Evolutionary conservation across 345 rosid genomes (phyloP), one percentile per base, ranked within the genome.

Genomic region (Salix purpurea): DNA sequence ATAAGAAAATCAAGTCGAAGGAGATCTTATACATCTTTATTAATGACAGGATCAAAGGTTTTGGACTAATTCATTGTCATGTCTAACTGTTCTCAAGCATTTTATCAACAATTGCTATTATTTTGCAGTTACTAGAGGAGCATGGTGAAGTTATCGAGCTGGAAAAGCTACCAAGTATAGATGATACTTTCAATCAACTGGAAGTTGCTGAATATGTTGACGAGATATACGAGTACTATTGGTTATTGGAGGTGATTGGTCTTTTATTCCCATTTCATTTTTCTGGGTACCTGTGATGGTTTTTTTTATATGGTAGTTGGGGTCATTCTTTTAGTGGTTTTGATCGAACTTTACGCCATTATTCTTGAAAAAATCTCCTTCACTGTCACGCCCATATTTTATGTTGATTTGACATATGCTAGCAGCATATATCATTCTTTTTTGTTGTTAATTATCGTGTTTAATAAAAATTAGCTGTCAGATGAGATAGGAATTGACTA

Each of bases 141-240:
- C 77, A 83, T 79, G 83, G 89, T 72, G 89, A 90, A 65, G 81
- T 72, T 73, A 62, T 71, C 18, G 71, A 75, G 72, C 77, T 74
- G 73, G 90, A 85, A 80, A 84, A 85, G 69, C 85, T 90, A 79
- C 94, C 93, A 30, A 84, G 77, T 60, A 93, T 96, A 77, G 94
- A 96, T 83, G 90, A 93, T 86, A 79, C 81, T 67, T 81, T 86
- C 79, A 93, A 92, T 86, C 91, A 88, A 54, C 82, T 96, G 74
- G 99, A 96, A 88, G 99, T 93, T 77, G 96, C 99, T 78, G 96
- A 96, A 77, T 96, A 96, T 62, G 96, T 93, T 75, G 96, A 96
- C 81, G 97, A 92, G 71, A 96, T 93, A 77, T 96, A 93, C 77
- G 90, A 88, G 76, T 93, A 89, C 82, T 93, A 96, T 79, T 93